Evolutionary conservation across 495 filamentous ascomycete genomes (phyloP), one percentile per base, ranked within the genome.

Genomic region (Lasiosphaeria ovina): DNA sequence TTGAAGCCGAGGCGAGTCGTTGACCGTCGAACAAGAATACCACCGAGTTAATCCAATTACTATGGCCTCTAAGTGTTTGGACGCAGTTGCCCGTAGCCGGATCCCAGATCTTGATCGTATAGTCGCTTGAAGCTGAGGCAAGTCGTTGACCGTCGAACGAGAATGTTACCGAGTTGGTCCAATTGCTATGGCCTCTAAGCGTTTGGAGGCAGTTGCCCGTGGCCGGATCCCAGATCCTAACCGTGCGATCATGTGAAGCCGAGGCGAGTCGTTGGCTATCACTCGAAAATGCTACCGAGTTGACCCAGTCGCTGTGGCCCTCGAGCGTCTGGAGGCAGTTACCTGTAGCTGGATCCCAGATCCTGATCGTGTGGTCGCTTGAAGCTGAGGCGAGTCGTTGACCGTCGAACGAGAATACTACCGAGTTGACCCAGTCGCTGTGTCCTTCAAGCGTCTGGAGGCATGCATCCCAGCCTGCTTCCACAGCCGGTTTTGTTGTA

Each of bases 81-180:
- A 54, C 3, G 40, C 55, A 59, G 12, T 9, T 6, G 11, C 47
- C 56, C 45, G 47, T 38, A 16, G 45, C 56, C 45, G 48, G 1
- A 45, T 62, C 59, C 59, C 59, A 62, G 59, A 62, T 62, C 59
- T 62, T 62, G 54, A 65, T 34, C 0, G 62, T 65, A 0, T 55
- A 24, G 36, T 65, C 62, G 32, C 14, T 7, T 12, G 62, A 58
- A 32, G 12, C 47, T 7, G 62, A 65, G 12, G 62, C 62, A 32
- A 65, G 62, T 42, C 53, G 53, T 35, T 36, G 10, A 14, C 52
- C 59, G 38, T 62, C 62, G 2, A 33, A 24, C 33, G 54, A 62
- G n/a, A 49, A 65, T n/a, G 47, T 53, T 0, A 65, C 59, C 16
- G 58, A 59, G 17, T 9, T 53, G 45, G 54, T 56, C 45, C 11